Evolutionary conservation across 805 yeast genomes (phyloP), one percentile per base, ranked within the genome.

Genomic region (Barnettozyma populi): DNA sequence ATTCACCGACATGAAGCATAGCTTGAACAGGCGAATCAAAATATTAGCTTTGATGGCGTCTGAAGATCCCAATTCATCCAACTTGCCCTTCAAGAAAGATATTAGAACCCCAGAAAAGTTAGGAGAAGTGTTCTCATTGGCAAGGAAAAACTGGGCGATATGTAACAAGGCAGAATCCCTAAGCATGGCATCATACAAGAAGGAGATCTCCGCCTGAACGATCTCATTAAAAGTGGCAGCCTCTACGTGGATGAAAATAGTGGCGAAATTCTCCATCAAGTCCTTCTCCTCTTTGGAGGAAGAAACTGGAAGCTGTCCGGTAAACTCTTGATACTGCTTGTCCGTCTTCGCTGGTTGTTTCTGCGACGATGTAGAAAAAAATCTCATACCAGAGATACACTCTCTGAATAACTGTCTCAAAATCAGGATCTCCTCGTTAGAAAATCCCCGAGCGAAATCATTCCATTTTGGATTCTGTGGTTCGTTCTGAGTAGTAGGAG

Each of bases 221-320:
- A 94, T 84, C 66, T 94, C 99, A 63, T 88, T 90, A 66, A 95
- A 95, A 0, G 97, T 86, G 1, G 98, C 90, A 19, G 96, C 90
- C 61, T 95, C 99, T 47, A 95, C 78, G 61, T 89, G 96, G 55
- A 90, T 87, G 66, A 89, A 94, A 57, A 94, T 87, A 1, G 96
- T 85, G 0, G 97, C 97, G 62, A 94, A 80, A 3, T 90, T 84
- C 61, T 95, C 99, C 96, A 94, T 90, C 49, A 90, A 71, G 57
- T 94, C 99, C 57, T 90, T 89, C 49, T 90, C 97, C 60, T 92
- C 98, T 56, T 89, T 90, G 1, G 95, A 82, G 0, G 95, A 86
- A 1, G 90, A 80, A 11, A 88, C 86, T 4, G 96, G 96, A 35
- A 87, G 67, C 49, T 95, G 92, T 8, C 90, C 92, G 14, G 85